phyloP scores from a whole-genome alignment of 257 asterid genomes.

The Ajuga chamaepitys region DNA sequence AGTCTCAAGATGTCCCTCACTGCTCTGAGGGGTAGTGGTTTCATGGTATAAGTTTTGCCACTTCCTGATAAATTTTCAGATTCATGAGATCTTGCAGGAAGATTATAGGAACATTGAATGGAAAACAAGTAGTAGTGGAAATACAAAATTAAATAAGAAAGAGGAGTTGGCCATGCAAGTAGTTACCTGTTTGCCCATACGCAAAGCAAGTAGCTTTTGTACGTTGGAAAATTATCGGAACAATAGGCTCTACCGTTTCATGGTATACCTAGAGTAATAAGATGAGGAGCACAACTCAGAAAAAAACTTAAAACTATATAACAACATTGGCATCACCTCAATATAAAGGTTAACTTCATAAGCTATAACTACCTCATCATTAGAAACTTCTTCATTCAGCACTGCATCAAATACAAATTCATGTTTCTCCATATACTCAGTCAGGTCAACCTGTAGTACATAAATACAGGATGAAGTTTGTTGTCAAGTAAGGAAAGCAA shows the following conservation, averaged over 20 bases:
- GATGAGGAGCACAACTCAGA: constrained; percentile 10
- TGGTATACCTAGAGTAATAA: constrained; percentile 45
- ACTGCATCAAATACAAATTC: constrained; percentile 99
- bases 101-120: not conserved
- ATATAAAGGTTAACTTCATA: not conserved
- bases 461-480: no score
- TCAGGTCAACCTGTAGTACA: constrained; percentile 92
- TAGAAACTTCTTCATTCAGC: constrained; percentile 93
- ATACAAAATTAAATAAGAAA: no score
- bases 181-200: constrained; percentile 90
- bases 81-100: not conserved
- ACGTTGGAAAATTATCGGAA: constrained; percentile 82
- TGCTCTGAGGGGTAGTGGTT: constrained; percentile 94
- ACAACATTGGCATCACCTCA: not conserved
- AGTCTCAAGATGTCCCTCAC: constrained; percentile 89
- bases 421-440: constrained; percentile 94
- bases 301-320: not conserved
- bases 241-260: constrained; percentile 87
- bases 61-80: constrained; percentile 56
- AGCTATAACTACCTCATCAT: constrained; percentile 72
- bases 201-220: constrained; percentile 97
- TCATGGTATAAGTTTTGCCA: constrained; percentile 97
- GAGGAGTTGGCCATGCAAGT: not conserved
- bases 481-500: no score
- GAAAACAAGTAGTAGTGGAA: not conserved